Evolutionary conservation across 2,329 filamentous ascomycete species (phyloP), one percentile per base, ranked within the genome.

Genomic region (Microcyclospora tardicrescens): DNA sequence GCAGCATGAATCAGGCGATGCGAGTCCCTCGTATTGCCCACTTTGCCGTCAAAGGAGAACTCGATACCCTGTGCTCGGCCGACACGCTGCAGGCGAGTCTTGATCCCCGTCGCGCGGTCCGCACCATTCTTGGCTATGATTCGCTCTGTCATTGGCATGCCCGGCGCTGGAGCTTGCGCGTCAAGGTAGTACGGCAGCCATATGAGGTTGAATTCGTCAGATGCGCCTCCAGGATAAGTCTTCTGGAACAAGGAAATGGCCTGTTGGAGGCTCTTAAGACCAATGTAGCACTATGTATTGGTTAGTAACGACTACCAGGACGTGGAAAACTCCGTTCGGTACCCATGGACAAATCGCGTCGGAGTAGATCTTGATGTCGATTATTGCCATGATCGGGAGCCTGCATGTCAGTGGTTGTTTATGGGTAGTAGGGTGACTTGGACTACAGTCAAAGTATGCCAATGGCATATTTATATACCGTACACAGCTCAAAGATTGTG

Each of bases 161-260:
- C 36, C 27, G 36, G 13, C 2, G 28, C 16, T 11, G 38, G 38
- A 24, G 40, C 38, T 24, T 53, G 42, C 2, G 50, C 43, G 44
- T 61, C 51, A 3, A 66, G 52, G 35, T 63, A 64, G 47, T 59
- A 66, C 0, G 62, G 60, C 5, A 45, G 45, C 53, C 58, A 66
- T n/a, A 35, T 52, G 27, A 65, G 54, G 9, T 40, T 16, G 43
- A 66, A 63, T 0, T 39, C 45, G 36, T 64, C 61, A 5, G 51
- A 39, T 10, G 49, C 54, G 4, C 57, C 62, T 6, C 53, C 56
- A 0, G 62, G 62, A 38, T 64, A 64, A 1, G 58, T 62, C 37
- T 60, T 63, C 15, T 58, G 52, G 47, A 61, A 64, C 0, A 66
- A 50, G 0, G 46, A 32, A 27, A 66, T 64, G 34, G 62, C 59